phyloP scores from a whole-genome alignment of 2,329 filamentous ascomycete genomes.

The Chrysoporthe austroafricana region DNA sequence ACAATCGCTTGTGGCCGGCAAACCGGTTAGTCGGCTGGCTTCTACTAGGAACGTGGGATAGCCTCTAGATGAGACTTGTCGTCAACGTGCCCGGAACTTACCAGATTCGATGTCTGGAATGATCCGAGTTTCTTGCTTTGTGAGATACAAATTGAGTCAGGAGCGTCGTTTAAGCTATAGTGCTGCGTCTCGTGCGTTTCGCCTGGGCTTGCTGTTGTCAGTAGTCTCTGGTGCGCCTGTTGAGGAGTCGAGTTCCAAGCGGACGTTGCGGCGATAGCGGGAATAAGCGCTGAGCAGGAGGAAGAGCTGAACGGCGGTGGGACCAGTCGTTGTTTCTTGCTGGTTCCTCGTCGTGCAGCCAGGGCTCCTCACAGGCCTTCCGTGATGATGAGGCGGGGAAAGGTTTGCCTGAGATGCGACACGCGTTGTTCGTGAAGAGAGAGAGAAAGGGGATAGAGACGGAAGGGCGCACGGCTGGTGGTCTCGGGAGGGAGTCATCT shows the following conservation, averaged over 20 bases:
- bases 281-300: constrained; percentile 17
- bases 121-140: not conserved
- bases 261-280: constrained; percentile 18
- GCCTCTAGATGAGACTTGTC: not conserved
- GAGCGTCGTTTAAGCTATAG: not conserved
- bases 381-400: not conserved
- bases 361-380: constrained; percentile 11
- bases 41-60: not conserved
- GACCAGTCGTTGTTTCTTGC: constrained; percentile 10
- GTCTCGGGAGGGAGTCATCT: constrained; percentile 27
- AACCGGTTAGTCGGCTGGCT: constrained; percentile 1
- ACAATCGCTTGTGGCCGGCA: not conserved
- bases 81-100: constrained; percentile 2
- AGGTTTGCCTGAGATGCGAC: constrained; percentile 1
- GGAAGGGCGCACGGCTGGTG: not conserved
- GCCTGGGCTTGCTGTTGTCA: not conserved
- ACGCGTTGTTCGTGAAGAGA: constrained; percentile 4
- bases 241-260: not conserved
- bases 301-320: constrained; percentile 17
- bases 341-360: constrained; percentile 25
- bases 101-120: constrained; percentile 1
- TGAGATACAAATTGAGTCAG: not conserved
- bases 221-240: not conserved
- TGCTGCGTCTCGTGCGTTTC: not conserved
- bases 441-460: constrained; percentile 8